phyloP scores from a whole-genome alignment of 208 protist species.

The Trypanosoma rangeli region DNA sequence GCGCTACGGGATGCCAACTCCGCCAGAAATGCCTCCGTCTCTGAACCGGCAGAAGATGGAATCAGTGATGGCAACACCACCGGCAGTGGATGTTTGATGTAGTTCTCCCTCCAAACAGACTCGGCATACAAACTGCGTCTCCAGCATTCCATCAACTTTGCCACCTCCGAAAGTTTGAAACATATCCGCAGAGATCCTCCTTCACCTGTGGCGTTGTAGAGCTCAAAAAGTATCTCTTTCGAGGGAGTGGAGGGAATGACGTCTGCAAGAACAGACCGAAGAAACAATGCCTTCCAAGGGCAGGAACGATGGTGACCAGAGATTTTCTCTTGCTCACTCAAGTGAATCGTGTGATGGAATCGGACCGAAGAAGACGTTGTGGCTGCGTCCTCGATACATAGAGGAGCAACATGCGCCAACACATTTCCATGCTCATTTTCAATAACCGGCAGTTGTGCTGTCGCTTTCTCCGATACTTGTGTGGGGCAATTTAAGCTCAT shows the following conservation, averaged over 20 bases:
- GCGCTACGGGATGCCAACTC: slow-evolving; percentile 12
- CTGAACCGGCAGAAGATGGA: slow-evolving; percentile 12
- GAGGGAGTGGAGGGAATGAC: not conserved
- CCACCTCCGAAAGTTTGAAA: slow-evolving; percentile 48
- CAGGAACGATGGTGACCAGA: slow-evolving; percentile 24
- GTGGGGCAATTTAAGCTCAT: not conserved
- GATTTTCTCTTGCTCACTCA: slow-evolving; percentile 12
- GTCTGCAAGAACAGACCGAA: slow-evolving; percentile 20
- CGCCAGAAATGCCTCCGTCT: slow-evolving; percentile 29
- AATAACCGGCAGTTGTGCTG: not conserved
- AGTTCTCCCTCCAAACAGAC: slow-evolving; percentile 22
- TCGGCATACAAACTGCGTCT: slow-evolving; percentile 48
- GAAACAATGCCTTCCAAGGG: slow-evolving; percentile 26
- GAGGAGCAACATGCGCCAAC: not conserved
- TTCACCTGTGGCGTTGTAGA: not conserved
- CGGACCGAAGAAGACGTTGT: not conserved
- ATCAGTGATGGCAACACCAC: slow-evolving; percentile 17
- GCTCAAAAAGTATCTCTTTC: slow-evolving; percentile 16
- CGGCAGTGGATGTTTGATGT: slow-evolving; percentile 45
- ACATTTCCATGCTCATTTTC: not conserved
- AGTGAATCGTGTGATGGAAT: slow-evolving; percentile 11
- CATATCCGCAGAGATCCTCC: slow-evolving; percentile 24
- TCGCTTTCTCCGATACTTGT: not conserved
- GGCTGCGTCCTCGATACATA: not conserved
- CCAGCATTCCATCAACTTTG: slow-evolving; percentile 50